These are phyloP conservation scores for Nissolia schottii DNA, from an alignment of 306 rosid species.

Conservation along the genomic window DNA sequence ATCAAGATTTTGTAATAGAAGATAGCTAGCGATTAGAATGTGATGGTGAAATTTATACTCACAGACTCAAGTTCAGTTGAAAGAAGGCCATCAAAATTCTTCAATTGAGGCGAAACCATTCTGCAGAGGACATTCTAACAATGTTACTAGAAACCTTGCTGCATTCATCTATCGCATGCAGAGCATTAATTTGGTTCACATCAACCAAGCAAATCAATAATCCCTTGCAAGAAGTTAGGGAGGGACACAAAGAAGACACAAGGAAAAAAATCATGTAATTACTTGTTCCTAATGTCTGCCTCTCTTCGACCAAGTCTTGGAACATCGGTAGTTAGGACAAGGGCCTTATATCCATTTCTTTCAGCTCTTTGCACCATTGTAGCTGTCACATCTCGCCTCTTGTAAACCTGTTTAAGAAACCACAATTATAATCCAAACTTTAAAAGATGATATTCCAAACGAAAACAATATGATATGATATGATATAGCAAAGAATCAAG, in stretches of 20 bases:
- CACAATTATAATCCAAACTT: neutral
- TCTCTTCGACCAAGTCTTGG: constrained; percentile 68
- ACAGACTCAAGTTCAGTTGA: constrained; percentile 33
- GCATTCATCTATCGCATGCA: neutral
- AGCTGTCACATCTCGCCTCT: constrained; percentile 50
- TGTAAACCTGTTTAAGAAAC: constrained; percentile 40
- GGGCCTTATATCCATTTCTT: constrained; percentile 52
- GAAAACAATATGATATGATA: neutral
- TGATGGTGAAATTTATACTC: constrained; percentile 26
- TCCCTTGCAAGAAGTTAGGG: too few species aligned
- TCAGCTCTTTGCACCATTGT: constrained; percentile 53
- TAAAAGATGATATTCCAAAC: neutral
- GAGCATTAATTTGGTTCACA: neutral
- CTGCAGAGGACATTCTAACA: constrained; percentile 29
- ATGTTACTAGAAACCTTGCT: neutral
- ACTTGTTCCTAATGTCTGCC: constrained; percentile 67
- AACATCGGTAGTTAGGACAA: constrained; percentile 56
- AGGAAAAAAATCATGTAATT: too few species aligned
- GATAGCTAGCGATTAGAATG: neutral
- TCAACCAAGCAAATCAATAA: too few species aligned
- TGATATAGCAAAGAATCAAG: neutral
- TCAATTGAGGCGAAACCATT: constrained; percentile 46
- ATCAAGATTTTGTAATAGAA: too few species aligned
- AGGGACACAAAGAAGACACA: too few species aligned
- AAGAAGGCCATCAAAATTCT: constrained; percentile 59